Base-by-base conservation (phyloP, 192 early-diverging fungal genomes). In the Martensiomyces pterosporus region DNA sequence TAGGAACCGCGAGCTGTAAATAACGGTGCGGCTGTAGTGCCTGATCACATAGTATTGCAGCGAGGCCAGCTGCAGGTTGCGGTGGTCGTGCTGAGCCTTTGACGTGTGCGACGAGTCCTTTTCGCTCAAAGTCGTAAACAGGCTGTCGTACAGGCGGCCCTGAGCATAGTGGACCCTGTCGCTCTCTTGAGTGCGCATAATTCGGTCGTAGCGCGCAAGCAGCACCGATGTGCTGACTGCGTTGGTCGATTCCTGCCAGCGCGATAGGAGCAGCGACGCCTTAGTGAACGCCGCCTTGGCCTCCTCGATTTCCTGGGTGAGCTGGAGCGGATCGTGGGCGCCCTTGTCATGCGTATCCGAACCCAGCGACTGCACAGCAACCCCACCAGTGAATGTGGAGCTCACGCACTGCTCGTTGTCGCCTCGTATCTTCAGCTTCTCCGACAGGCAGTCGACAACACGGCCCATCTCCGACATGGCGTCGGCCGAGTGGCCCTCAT, bases 1-100 rank as follows among this genome's bases (percentile, higher is more conserved):
- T 29, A 93, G 79, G 43, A 87, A 94, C 34, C 83, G 78, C 2
- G 85, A 76, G 9, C 94, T 89, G 24, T 69, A 59, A 23, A 75
- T 57, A 9, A 97, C 52, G 0, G 91, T 42, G 22, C 73, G 65
- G 21, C 51, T 38, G 25, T 69, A 76, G 47, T 76, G 40, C 19
- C 73, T 62, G 17, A 76, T 51, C 19, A 76, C 34, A 10, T 69
- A 69, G 46, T 58, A 62, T 49, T 76, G 73, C 33, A 76, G 49
- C 29, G 62, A 47, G 2, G 48, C 49, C n/a, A 69, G 36, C 29
- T 65, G 62, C 23, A 43, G 8, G 41, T 39, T 23, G 15, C 53
- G 56, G 33, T 56, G 49, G 21, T 63, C 52, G 7, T 55, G 43
- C 43, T 49, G 45, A 6, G 48, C 27, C 55, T 68, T 60, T 18